A percentile compares a stretch with the other conserved stretches of the same genome.
These are phyloP conservation scores for Trichosporon sp. DNA, from an alignment of 1,284 basidiomycete species.

Conservation along the genomic window DNA sequence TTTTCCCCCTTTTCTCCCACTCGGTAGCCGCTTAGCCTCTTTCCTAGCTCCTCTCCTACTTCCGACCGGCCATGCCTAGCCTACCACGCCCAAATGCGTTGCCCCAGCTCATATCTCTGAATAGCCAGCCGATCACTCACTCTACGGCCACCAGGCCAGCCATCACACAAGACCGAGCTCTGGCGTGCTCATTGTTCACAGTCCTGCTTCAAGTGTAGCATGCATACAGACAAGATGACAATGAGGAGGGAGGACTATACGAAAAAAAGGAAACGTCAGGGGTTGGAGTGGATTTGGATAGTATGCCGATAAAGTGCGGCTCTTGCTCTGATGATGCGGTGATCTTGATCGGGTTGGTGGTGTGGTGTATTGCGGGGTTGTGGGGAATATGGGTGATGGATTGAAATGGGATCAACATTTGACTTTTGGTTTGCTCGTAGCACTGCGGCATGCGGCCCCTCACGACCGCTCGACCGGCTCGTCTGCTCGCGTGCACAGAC, in stretches of 20 bases:
- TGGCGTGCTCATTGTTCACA: background rate
- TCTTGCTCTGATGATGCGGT: background rate
- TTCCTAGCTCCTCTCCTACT: background rate
- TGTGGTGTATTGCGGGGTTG: background rate
- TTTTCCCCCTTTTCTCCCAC: background rate
- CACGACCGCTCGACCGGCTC: background rate
- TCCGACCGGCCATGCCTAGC: background rate
- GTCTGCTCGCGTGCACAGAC: too few species aligned
- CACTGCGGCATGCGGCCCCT: background rate
- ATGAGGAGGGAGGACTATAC: background rate
- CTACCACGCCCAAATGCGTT: too few species aligned
- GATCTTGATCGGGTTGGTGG: background rate
- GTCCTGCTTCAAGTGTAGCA: background rate
- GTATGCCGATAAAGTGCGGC: too few species aligned
- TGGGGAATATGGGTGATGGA: too few species aligned
- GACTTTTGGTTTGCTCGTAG: too few species aligned
- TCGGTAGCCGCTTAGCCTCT: background rate
- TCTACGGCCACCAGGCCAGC: background rate
- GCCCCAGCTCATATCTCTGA: too few species aligned
- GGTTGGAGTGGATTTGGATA: background rate
- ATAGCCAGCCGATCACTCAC: too few species aligned
- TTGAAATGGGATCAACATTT: background rate
- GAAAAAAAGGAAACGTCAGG: background rate
- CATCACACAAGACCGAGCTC: too few species aligned
- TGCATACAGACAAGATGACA: conserved; percentile 6